Conservation (phyloP, 495 filamentous ascomycete genomes). For the Aspergillus ellipticus region DNA sequence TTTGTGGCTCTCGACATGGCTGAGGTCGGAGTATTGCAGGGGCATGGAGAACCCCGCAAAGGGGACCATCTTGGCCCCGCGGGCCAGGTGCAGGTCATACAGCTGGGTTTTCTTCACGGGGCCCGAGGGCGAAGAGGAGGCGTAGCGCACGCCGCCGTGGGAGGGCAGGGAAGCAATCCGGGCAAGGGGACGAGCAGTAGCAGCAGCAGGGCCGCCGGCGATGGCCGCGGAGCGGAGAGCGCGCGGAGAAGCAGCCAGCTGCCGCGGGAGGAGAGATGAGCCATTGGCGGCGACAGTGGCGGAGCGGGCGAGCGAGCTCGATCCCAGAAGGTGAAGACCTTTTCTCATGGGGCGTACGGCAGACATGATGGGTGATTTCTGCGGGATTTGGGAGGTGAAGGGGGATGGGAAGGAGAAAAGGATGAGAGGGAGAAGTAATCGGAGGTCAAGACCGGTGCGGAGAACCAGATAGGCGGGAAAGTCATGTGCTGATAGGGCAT, state of each 20-base stretch:
- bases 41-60: conserved; percentile 95
- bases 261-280: conserved; percentile 32
- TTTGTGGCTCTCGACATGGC: conserved; percentile 73
- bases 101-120: conserved; percentile 66
- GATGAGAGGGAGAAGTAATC: no score
- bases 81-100: conserved; percentile 72
- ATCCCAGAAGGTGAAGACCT: conserved; percentile 7
- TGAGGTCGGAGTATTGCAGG: conserved; percentile 73
- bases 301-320: conserved; percentile 25
- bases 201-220: no score
- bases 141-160: conserved; percentile 48
- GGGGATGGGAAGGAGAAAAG: no score
- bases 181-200: conserved; percentile 11
- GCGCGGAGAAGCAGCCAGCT: conserved; percentile 31
- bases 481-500: conserved; percentile 41
- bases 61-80: conserved; percentile 93
- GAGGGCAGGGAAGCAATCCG: conserved; percentile 15
- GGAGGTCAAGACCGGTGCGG: conserved; percentile 17
- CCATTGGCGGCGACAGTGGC: conserved; percentile 37
- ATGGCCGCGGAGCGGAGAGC: conserved; percentile 23
- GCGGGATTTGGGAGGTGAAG: no score
- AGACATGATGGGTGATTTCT: no score
- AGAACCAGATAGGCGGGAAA: conserved; percentile 36
- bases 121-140: conserved; percentile 48
- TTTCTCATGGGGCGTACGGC: no score